Evolutionary conservation across 495 filamentous ascomycete genomes (phyloP).

Genomic region (Aspergillus cristatus): DNA sequence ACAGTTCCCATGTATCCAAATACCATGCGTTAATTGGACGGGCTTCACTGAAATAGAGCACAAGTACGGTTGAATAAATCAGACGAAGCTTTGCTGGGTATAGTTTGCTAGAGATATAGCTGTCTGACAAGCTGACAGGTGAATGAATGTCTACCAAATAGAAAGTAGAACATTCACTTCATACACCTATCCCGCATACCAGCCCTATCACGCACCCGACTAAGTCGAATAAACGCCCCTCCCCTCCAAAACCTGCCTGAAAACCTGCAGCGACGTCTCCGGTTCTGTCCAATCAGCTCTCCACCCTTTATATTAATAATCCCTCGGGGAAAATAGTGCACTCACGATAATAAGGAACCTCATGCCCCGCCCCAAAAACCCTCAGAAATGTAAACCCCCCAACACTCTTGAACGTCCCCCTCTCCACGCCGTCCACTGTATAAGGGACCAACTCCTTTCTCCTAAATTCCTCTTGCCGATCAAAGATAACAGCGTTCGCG

Average conservation of each 20-base stretch:
- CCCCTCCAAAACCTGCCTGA: slow-evolving; percentile 39
- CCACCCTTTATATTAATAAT: too few relatives aligned
- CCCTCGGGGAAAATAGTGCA: neutral
- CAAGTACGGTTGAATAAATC: too few relatives aligned
- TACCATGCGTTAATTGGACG: too few relatives aligned
- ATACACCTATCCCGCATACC: too few relatives aligned
- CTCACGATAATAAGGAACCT: slow-evolving; percentile 39
- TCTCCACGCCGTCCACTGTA: slow-evolving; percentile 36
- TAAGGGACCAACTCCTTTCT: slow-evolving; percentile 29
- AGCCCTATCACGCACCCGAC: too few relatives aligned
- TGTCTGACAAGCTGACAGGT: too few relatives aligned
- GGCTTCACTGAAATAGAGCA: too few relatives aligned
- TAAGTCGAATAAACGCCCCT: slow-evolving; percentile 9
- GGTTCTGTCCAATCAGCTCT: slow-evolving; percentile 23
- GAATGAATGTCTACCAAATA: too few relatives aligned
- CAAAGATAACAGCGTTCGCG: slow-evolving; percentile 34
- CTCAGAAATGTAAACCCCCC: slow-evolving; percentile 43
- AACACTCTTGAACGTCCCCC: slow-evolving; percentile 41
- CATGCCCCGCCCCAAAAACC: slow-evolving; percentile 46
- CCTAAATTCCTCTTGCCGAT: slow-evolving; percentile 28
- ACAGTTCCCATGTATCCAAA: too few relatives aligned
- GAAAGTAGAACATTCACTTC: too few relatives aligned
- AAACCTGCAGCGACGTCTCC: slow-evolving; percentile 39
- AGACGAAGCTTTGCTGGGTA: too few relatives aligned
- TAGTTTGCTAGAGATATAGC: too few relatives aligned